Conservation (phyloP, 768 basidiomycete species). For the Punctularia strigosozonata region DNA sequence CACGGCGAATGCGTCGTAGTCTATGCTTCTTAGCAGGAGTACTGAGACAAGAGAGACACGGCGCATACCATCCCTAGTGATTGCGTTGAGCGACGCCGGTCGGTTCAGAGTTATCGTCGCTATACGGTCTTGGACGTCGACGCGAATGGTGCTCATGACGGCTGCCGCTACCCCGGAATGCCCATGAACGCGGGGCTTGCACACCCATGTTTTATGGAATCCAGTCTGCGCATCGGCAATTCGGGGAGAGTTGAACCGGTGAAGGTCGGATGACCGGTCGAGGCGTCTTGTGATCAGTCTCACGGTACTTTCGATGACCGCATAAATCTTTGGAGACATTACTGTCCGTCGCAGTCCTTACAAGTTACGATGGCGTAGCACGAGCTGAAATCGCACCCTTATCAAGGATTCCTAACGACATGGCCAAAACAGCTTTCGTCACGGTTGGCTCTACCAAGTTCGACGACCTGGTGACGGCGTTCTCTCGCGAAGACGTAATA, state of each 20-base stretch:
- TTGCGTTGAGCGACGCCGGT: slow-evolving; percentile 46
- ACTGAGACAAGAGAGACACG: background rate
- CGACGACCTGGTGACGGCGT: slow-evolving; percentile 54
- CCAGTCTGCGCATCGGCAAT: background rate
- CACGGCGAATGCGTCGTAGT: slow-evolving; percentile 51
- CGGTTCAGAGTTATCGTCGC: slow-evolving; percentile 61
- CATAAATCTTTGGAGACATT: too few species aligned
- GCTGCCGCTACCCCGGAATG: too few species aligned
- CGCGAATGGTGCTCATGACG: slow-evolving; percentile 31
- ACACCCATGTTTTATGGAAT: background rate
- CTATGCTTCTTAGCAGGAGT: slow-evolving; percentile 18
- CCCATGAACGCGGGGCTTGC: background rate
- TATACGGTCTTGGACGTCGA: slow-evolving; percentile 42
- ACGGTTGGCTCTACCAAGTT: slow-evolving; percentile 90
- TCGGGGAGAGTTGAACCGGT: too few species aligned
- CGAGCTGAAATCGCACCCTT: too few species aligned
- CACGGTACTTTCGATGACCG: too few species aligned
- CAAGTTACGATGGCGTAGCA: too few species aligned
- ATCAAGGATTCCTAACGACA: too few species aligned
- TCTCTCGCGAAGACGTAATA: slow-evolving; percentile 48
- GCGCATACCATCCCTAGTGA: slow-evolving; percentile 35
- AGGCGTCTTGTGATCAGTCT: too few species aligned
- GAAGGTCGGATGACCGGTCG: too few species aligned
- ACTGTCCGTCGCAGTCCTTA: too few species aligned
- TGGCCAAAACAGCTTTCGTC: too few species aligned